These are phyloP conservation scores for Plenodomus lindquistii DNA, from an alignment of 2,329 filamentous ascomycete genomes.

Conservation along the genomic window DNA sequence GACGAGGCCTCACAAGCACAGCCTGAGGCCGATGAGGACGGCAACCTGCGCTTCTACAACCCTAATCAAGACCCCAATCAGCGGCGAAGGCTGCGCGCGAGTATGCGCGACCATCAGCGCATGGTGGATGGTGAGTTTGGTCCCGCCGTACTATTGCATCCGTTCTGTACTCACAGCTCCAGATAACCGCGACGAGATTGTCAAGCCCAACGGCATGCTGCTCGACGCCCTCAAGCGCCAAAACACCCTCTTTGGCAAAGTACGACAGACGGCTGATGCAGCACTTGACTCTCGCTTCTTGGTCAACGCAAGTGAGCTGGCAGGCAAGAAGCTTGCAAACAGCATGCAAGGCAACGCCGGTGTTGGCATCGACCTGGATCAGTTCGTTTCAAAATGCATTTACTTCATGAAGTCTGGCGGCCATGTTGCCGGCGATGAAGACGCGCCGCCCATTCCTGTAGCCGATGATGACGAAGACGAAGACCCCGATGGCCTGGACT, in stretches of 20 bases:
- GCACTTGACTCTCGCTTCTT: constrained; percentile 87
- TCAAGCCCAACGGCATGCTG: constrained; percentile 67
- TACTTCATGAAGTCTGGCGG: constrained; percentile 76
- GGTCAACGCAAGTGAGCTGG: constrained; percentile 77
- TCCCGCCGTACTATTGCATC: background rate
- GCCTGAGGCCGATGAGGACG: constrained; percentile 13
- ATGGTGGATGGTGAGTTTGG: constrained; percentile 56
- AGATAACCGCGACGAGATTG: constrained; percentile 73
- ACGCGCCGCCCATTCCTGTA: constrained; percentile 54
- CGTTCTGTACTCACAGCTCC: constrained; percentile 43
- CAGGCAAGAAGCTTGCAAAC: constrained; percentile 75
- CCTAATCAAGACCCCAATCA: constrained; percentile 79
- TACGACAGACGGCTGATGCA: constrained; percentile 88
- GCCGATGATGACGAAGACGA: constrained; percentile 65
- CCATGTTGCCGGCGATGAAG: constrained; percentile 53
- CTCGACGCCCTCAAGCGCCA: constrained; percentile 70
- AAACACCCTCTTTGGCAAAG: constrained; percentile 66
- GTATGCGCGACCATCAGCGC: constrained; percentile 68
- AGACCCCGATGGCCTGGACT: constrained; percentile 73
- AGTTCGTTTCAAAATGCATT: constrained; percentile 89
- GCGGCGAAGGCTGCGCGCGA: constrained; percentile 70
- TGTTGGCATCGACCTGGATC: constrained; percentile 82
- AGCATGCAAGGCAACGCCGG: constrained; percentile 73
- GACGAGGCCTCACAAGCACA: constrained; percentile 8
- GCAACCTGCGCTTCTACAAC: constrained; percentile 63